A percentile compares a stretch with the other conserved stretches of the same genome.
Conservation (phyloP, 306 rosid species). For the Calophaca sinica region DNA sequence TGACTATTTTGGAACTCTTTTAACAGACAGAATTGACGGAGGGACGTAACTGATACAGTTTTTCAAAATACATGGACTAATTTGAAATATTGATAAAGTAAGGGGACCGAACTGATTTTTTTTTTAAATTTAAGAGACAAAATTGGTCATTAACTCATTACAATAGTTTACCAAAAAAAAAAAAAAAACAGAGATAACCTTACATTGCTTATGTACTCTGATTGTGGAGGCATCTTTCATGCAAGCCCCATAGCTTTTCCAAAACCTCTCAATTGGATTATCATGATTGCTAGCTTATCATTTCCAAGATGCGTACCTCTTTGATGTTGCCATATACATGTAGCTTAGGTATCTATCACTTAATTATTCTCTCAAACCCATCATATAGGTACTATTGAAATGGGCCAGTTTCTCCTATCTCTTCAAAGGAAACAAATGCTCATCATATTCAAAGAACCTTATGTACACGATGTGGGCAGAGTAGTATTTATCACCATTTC, state of each 20-base stretch:
- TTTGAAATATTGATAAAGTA: too few species aligned
- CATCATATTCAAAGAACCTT: background rate
- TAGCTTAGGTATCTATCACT: constrained; percentile 38
- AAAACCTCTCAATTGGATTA: constrained; percentile 16
- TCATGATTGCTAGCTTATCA: constrained; percentile 15
- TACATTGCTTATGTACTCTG: constrained; percentile 39
- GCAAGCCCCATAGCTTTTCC: constrained; percentile 28
- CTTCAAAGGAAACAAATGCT: background rate
- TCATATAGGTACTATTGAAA: constrained; percentile 33
- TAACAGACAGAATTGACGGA: too few species aligned
- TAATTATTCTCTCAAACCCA: constrained; percentile 72
- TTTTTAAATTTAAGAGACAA: too few species aligned
- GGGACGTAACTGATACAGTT: too few species aligned
- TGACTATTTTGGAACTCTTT: too few species aligned
- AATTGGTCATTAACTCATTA: too few species aligned
- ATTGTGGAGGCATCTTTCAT: constrained; percentile 41
- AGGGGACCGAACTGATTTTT: too few species aligned
- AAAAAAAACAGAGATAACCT: background rate
- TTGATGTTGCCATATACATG: background rate
- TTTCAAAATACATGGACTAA: too few species aligned
- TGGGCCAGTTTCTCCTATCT: constrained; percentile 49
- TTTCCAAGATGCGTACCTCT: constrained; percentile 15
- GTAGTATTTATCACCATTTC: background rate
- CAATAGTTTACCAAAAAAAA: constrained; percentile 5
- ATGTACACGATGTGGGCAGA: background rate